Evolutionary conservation across 2,329 filamentous ascomycete species (phyloP), one percentile per base, ranked within the genome.

Genomic region (Aureobasidium sp.): DNA sequence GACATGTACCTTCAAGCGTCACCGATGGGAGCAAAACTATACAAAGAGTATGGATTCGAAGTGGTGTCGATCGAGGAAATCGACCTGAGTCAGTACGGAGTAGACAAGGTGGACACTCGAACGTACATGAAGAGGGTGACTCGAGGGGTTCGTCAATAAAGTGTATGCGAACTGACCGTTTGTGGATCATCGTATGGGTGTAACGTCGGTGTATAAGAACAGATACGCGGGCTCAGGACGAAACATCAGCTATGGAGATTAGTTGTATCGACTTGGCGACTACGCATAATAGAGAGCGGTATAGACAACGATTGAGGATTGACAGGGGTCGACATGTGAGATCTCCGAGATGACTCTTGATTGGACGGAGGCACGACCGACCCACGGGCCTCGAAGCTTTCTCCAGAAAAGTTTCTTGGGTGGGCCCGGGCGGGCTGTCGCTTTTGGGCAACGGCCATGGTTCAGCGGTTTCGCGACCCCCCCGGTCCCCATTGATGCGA

Each of bases 1-100:
- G 55, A 58, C 45, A 60, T 53, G 19, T 61, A 43, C 23, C 38
- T 61, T 7, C 46, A 60, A 23, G 54, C 62, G 19, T 60, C 62
- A 19, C 25, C 27, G 9, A 31, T 50, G 17, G 71, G 70, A 37
- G 67, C 65, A 40, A 65, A 65, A 1, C 60, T 72, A 31, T 73
- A 73, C 63, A 67, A 68, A 38, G 67, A 68, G 57, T 69, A 68
- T 57, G 69, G 69, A 17, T 73, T 71, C 58, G 64, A 66, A 37
- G 45, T 43, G 2, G 17, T 45, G 37, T 11, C 33, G 38, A 10
- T 29, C 1, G 33, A 51, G 6, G 37, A 29, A 1, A 13, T 61
- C 19, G 60, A 61, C 21, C 27, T 61, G n/a, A 46, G 23, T 15
- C 35, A 33, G 43, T 61, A n/a, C 19, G 60, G 60, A 17, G 45